Evolutionary conservation across 192 early-diverging fungal species (phyloP).

Genomic region (Linnemannia exigua): DNA sequence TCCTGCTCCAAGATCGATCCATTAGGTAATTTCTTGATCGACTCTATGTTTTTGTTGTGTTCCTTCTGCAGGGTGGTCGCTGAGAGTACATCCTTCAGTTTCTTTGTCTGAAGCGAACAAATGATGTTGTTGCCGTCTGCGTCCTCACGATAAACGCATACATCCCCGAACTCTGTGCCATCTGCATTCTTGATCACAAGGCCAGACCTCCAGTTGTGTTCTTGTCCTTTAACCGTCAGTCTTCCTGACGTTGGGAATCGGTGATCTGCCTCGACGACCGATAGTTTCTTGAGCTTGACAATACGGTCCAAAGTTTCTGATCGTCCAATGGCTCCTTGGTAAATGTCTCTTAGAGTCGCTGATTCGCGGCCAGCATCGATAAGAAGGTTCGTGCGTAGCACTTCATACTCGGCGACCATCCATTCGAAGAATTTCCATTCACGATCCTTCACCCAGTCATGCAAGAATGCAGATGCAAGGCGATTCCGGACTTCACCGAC

Average conservation of each 20-base stretch:
- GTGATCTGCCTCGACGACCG: conserved; percentile 9
- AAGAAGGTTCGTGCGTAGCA: conserved; percentile 23
- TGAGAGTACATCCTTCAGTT: background rate
- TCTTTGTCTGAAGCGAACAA: conserved; percentile 28
- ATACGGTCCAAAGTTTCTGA: conserved; percentile 22
- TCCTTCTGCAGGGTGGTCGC: background rate
- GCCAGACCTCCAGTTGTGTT: conserved; percentile 11
- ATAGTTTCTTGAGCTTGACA: conserved; percentile 27
- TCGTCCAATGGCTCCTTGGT: conserved; percentile 25
- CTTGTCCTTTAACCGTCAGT: conserved; percentile 12
- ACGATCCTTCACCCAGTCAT: conserved; percentile 5
- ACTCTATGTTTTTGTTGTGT: conserved; percentile 7
- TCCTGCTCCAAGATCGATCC: conserved; percentile 12
- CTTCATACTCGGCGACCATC: conserved; percentile 16
- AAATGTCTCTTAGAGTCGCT: conserved; percentile 21
- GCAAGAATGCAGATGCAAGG: conserved; percentile 10
- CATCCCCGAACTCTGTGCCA: conserved; percentile 19
- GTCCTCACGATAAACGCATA: conserved; percentile 23
- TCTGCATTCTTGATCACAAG: conserved; percentile 30
- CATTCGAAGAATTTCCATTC: conserved; percentile 23
- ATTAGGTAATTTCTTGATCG: conserved; percentile 2
- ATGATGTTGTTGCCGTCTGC: conserved; percentile 16
- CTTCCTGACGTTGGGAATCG: conserved; percentile 19
- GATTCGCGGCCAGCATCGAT: conserved; percentile 15
- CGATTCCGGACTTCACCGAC: conserved; percentile 9